These are phyloP conservation scores for Ascoidea asiatica DNA, from an alignment of 805 yeast genomes.

Conservation along the genomic window DNA sequence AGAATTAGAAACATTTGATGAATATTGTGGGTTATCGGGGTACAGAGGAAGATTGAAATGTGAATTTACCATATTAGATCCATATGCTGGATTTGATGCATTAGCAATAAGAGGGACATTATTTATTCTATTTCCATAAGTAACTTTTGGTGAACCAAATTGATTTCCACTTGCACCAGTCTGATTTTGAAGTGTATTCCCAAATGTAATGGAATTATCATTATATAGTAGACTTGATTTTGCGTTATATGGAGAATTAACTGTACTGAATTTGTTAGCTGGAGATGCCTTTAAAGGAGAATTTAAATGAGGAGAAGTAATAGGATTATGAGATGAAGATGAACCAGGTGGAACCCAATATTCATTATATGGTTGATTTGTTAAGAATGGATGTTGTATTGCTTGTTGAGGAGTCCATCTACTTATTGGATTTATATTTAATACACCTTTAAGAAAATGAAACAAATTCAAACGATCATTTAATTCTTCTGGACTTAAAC, in stretches of 20 bases:
- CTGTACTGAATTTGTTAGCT: background rate
- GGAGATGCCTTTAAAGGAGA: background rate
- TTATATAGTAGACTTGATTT: background rate
- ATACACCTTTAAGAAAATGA: constrained; percentile 66
- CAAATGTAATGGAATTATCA: background rate
- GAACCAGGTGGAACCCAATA: constrained; percentile 39
- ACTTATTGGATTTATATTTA: constrained; percentile 82
- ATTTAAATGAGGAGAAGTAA: background rate
- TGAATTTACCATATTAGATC: no score
- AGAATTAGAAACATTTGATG: no score
- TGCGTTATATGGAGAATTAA: background rate
- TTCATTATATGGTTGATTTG: constrained; percentile 40
- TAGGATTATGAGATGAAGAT: no score
- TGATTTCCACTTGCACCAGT: background rate
- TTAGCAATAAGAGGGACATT: background rate
- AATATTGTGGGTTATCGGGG: no score
- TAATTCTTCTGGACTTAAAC: constrained; percentile 52
- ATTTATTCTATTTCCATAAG: no score
- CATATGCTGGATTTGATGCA: no score
- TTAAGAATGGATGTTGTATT: constrained; percentile 77
- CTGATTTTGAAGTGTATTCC: background rate
- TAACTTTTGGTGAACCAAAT: background rate
- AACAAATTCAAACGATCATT: constrained; percentile 55
- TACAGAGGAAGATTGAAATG: no score
- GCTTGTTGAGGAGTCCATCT: constrained; percentile 98